Conservation (phyloP, 129 eudicot species). For the Lactuca sativa region DNA sequence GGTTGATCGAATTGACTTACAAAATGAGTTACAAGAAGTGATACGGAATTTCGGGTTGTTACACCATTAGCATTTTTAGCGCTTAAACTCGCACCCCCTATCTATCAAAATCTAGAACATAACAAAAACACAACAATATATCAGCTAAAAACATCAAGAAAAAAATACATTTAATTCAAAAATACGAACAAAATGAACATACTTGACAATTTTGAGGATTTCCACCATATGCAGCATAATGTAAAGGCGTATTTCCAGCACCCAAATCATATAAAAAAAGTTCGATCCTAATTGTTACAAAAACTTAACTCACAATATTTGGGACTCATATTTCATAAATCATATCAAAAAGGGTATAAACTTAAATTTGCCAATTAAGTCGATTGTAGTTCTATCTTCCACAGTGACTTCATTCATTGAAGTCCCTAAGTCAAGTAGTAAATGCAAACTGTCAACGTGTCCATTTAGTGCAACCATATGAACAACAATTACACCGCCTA, state of each 20-base stretch:
- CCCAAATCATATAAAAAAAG: constrained; percentile 49
- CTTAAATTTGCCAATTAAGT: constrained; percentile 70
- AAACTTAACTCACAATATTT: not conserved
- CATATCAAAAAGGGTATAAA: not conserved
- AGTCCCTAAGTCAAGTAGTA: constrained; percentile 91
- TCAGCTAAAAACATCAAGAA: not conserved
- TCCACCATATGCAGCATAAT: constrained; percentile 98
- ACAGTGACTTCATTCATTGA: constrained; percentile 58
- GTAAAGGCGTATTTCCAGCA: constrained; percentile 98
- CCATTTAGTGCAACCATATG: constrained; percentile 99
- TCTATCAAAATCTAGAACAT: constrained; percentile 72
- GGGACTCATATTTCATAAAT: not conserved
- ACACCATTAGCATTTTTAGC: constrained; percentile 78
- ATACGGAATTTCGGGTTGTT: too few species aligned
- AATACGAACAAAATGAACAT: constrained; percentile 15
- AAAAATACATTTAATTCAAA: not conserved
- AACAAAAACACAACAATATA: constrained; percentile 8
- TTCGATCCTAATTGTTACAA: not conserved
- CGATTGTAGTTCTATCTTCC: constrained; percentile 91
- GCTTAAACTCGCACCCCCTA: constrained; percentile 66
- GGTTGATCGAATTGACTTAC: too few species aligned
- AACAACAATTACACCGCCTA: constrained; percentile 97
- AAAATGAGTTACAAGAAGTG: too few species aligned
- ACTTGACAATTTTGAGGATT: constrained; percentile 91
- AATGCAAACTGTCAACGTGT: constrained; percentile 71